Evolutionary conservation across 2,329 filamentous ascomycete genomes (phyloP), one percentile per base, ranked within the genome.

Genomic region (Sphaerostilbella broomeana): DNA sequence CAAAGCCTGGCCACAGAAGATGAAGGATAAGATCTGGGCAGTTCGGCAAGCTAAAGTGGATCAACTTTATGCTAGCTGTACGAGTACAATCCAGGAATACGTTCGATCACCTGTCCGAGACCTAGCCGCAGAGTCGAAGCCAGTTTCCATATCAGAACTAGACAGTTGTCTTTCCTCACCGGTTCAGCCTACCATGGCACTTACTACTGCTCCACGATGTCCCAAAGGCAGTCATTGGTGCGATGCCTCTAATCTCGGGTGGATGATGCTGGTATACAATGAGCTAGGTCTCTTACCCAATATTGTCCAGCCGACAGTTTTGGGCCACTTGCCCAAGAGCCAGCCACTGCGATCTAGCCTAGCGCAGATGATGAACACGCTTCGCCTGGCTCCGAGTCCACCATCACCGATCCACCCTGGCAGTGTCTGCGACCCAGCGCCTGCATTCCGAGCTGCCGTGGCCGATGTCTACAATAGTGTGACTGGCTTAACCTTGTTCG

Each of bases 381-480:
- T 75, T 15, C 57, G 68, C 13, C 53, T 57, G 3, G 59, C 72
- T 24, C 62, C 69, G 4, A 65, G 67, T 32, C 65, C 70, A 1
- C 62, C 68, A 0, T 61, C 65, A 1, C 54, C 60, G 1, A 48
- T 65, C 0, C 64, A 62, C 29, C 59, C 62, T 19, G 63, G 60
- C 10, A 61, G 65, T 4, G 62, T 71, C 1, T 76, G 72, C 48
- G 72, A 76, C 41, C 70, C 69, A 6, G 63, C 64, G 5, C 62
- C 68, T 2, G 54, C 64, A 0, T 72, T 76, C 36, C 62, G 69
- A 7, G 57, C 59, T 4, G 64, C 68, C 6, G 56, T 75, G 8
- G 66, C 61, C 18, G 70, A 75, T 42, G 67, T 75, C 2, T 72
- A 66, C 41, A 71, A 72, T 38, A 73, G 70, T 38, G 61, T 75